Evolutionary conservation across 2,329 filamentous ascomycete genomes (phyloP), one percentile per base, ranked within the genome.

Genomic region (Aspergillus quadricinctus): DNA sequence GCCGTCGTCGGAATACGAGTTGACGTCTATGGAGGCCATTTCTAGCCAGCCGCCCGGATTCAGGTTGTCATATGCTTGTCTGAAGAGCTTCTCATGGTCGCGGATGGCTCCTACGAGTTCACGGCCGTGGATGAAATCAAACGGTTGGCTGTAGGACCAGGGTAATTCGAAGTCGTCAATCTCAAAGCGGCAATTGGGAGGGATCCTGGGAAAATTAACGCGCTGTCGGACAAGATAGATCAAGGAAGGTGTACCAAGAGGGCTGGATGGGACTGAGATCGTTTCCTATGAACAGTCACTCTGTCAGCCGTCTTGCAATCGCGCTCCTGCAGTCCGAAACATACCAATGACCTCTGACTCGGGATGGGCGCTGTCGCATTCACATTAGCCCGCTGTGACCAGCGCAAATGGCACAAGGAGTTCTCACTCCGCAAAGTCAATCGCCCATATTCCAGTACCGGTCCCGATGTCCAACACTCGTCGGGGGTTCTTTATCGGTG

Each of bases 11-110:
- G 92, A 96, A 72, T 96, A 92, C 0, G 92, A 96, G 72, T 96
- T 96, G 70, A 96, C 88, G 72, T 97, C 92, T 54, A 97, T 88
- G 14, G 83, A 88, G 9, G 92, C 56, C 21, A 71, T 65, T 50
- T 71, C 69, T 25, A 70, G 60, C 58, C 63, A 71, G 21, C 69
- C 69, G 8, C 61, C 61, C 3, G 67, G 68, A 10, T 62, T 65
- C 6, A 71, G 57, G 28, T 65, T 64, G 10, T 63, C 52, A n/a
- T 57, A 59, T 3, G 62, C 66, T 43, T 67, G 66, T 8, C 48
- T 35, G 53, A 70, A 69, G n/a, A 71, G 57, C n/a, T 48, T 31
- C 28, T 66, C 58, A 52, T 68, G 61, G 55, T 71, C 61, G 29
- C 66, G 63, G 46, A 71, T 65, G 45, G 60, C 65, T 9, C 68